Evolutionary conservation across 768 basidiomycete species (phyloP).

Genomic region (Heimioporus sp.): DNA sequence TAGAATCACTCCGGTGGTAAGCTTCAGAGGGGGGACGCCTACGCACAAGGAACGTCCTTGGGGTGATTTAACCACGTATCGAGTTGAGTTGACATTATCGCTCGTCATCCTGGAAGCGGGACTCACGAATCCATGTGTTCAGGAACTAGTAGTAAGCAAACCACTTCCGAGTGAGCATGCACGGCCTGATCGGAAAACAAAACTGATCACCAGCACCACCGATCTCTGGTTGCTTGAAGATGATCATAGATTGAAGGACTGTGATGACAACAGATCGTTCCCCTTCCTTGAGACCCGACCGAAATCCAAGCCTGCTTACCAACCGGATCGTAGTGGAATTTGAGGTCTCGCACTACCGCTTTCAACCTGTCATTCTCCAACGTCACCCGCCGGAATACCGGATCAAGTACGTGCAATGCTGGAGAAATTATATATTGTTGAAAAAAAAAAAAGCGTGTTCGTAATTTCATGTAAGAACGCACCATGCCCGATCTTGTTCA

Average conservation of each 20-base stretch:
- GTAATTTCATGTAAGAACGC: not conserved
- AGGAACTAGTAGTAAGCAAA: constrained; percentile 55
- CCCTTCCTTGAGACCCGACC: too few relatives aligned
- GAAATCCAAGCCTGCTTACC: constrained; percentile 41
- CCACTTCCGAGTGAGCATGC: not conserved
- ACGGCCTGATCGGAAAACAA: not conserved
- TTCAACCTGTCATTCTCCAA: constrained; percentile 74
- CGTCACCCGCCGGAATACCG: constrained; percentile 74
- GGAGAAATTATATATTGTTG: constrained; percentile 1
- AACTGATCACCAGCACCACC: constrained; percentile 77
- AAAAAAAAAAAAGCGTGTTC: not conserved
- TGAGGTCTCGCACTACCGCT: constrained; percentile 70
- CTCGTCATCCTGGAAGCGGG: too few relatives aligned
- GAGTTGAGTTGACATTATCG: not conserved
- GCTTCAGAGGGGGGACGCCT: not conserved
- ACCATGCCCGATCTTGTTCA: constrained; percentile 97
- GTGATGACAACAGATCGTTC: not conserved
- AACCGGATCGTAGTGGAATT: constrained; percentile 82
- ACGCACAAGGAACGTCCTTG: constrained; percentile 72
- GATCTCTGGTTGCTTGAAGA: constrained; percentile 91
- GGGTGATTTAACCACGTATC: not conserved
- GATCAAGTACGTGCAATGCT: constrained; percentile 87
- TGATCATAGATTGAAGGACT: constrained; percentile 94
- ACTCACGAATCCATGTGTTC: constrained; percentile 93
- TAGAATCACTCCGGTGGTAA: not conserved